Evolutionary conservation across 306 rosid genomes (phyloP).

Genomic region (Cucurbita argyrosperma): DNA sequence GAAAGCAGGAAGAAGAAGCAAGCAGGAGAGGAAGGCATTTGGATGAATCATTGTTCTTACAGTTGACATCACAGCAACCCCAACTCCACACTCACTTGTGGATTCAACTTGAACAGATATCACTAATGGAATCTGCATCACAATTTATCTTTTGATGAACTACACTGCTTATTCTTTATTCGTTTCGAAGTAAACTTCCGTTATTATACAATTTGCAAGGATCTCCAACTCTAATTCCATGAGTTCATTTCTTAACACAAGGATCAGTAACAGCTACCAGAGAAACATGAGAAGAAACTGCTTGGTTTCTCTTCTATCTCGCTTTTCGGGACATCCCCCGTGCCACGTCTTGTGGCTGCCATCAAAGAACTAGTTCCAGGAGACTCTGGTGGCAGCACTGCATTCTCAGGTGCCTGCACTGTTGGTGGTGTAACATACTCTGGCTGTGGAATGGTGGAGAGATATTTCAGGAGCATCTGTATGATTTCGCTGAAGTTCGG

Average conservation of each 20-base stretch:
- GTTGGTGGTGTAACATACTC: constrained; percentile 33
- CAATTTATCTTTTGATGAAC: background rate
- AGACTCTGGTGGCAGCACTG: constrained; percentile 75
- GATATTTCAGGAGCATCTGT: constrained; percentile 69
- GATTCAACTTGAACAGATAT: background rate
- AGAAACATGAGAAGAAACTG: constrained; percentile 63
- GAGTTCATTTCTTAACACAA: too few relatives aligned
- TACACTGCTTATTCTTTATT: too few relatives aligned
- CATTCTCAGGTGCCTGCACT: constrained; percentile 44
- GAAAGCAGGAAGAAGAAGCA: constrained; percentile 9
- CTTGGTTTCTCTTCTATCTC: constrained; percentile 36
- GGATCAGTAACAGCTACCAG: constrained; percentile 14
- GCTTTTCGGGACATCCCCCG: constrained; percentile 24
- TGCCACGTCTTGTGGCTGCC: constrained; percentile 39
- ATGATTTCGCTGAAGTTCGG: constrained; percentile 69
- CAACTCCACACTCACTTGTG: constrained; percentile 34
- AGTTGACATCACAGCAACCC: constrained; percentile 71
- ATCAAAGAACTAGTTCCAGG: constrained; percentile 88
- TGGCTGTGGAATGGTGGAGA: constrained; percentile 35
- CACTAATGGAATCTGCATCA: background rate
- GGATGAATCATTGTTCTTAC: constrained; percentile 54
- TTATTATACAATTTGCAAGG: too few relatives aligned
- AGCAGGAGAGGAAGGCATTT: constrained; percentile 27
- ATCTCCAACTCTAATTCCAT: too few relatives aligned
- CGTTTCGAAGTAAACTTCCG: too few relatives aligned